phyloP scores from a whole-genome alignment of 2,329 filamentous ascomycete species.

The Verticillium nubilum region DNA sequence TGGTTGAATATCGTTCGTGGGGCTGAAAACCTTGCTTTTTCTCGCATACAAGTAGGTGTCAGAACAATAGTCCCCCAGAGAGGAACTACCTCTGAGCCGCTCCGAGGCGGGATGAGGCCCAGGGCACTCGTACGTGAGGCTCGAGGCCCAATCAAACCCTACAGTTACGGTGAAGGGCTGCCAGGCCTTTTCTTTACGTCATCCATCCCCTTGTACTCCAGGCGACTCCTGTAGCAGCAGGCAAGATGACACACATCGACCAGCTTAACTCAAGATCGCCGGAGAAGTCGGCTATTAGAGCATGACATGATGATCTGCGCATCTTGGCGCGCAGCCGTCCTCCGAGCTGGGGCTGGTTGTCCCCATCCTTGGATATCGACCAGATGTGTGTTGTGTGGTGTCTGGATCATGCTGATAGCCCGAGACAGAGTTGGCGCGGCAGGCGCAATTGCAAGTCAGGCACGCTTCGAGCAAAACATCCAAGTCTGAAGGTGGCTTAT shows the following conservation, averaged over 20 bases:
- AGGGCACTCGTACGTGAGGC: background rate
- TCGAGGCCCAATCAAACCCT: background rate
- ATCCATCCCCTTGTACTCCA: background rate
- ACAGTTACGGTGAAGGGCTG: too few species aligned
- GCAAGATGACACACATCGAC: background rate
- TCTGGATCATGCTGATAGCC: background rate
- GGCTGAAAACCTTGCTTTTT: background rate
- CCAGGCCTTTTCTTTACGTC: background rate
- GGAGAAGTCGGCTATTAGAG: background rate
- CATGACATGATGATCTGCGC: background rate
- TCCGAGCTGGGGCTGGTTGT: background rate
- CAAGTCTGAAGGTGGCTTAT: background rate
- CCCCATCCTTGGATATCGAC: background rate
- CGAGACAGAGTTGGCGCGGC: background rate
- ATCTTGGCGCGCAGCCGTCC: background rate
- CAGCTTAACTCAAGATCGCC: background rate
- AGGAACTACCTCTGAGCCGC: background rate
- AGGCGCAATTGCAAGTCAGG: background rate
- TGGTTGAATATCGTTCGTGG: background rate
- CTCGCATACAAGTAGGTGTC: background rate
- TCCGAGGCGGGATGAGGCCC: background rate
- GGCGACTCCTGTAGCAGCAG: background rate
- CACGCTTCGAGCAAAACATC: background rate
- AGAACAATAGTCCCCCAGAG: background rate
- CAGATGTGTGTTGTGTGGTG: background rate